Base-by-base conservation (phyloP, 2,329 filamentous ascomycete species). In the Metarhizium anisopliae region DNA sequence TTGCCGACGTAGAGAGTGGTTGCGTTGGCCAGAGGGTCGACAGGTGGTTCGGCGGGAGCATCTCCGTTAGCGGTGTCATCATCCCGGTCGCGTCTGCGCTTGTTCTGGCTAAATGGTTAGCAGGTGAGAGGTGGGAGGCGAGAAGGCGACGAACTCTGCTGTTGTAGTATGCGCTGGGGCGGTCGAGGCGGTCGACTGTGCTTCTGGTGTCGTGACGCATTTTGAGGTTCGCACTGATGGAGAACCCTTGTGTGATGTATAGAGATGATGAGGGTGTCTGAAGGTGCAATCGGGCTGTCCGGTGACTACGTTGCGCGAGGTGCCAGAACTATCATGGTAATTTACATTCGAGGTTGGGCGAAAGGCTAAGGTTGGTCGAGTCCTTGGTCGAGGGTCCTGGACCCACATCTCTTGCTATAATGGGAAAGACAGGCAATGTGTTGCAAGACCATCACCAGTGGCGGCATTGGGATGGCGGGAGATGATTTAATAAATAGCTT, bases 1-100 rank as follows among this genome's bases (percentile, higher is more conserved):
- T 99, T 99, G 66, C 94, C 94, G 50, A 99, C 93, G 68, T 99
- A 99, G 69, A 99, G 89, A 0, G 94, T 99, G 8, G 93, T 92
- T 45, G 94, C 91, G 69, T 94, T 80, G 61, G 83, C 87, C 58
- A 99, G 78, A 59, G 90, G 90, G 62, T 96, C 90, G 53, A 59
- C 66, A 4, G 62, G 58, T 7, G 68, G 67, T 58, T 90, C 85
- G 49, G 82, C 74, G 29, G 66, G 61, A 6, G 59, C 62, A 14
- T 75, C 49, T 30, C 52, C 55, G 18, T 56, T 51, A 35, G 73
- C 74, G 50, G 79, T 77, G 40, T 81, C 77, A 47, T 80, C 79
- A 53, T 84, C 79, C 50, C 79, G 81, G 62, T 87, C 81, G 61
- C 82, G 79, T 67, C 84, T 84, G 68, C 85, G 84, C 74, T 90